These are phyloP conservation scores for Dothistroma pini DNA, from an alignment of 2,329 filamentous ascomycete genomes.

Conservation along the genomic window DNA sequence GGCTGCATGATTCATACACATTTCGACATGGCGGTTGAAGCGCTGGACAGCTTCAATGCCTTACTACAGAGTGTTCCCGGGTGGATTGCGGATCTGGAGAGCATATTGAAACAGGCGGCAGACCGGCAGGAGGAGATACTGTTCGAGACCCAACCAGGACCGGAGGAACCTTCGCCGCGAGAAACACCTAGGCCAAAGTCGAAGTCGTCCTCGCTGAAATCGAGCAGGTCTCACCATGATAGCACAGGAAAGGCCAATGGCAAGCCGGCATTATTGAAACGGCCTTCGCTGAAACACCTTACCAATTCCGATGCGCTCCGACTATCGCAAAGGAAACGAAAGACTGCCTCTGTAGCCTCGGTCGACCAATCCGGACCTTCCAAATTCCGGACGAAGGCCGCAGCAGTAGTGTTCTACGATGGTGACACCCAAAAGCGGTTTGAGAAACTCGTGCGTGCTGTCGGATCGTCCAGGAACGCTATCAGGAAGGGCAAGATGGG, in stretches of 20 bases:
- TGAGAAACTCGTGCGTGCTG: constrained; percentile 75
- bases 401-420: constrained; percentile 91
- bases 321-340: constrained; percentile 40
- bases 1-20: constrained; percentile 5
- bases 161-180: neutral
- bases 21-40: constrained; percentile 31
- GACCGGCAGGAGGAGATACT: constrained; percentile 29
- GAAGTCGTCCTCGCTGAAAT: constrained; percentile 26
- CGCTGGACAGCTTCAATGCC: constrained; percentile 28
- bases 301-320: constrained; percentile 29
- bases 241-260: neutral
- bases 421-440: constrained; percentile 79
- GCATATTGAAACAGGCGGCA: constrained; percentile 25
- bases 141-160: constrained; percentile 22
- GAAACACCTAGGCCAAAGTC: constrained; percentile 9
- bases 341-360: constrained; percentile 42
- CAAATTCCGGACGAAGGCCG: constrained; percentile 66
- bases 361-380: constrained; percentile 41
- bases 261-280: constrained; percentile 11
- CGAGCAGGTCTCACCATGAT: constrained; percentile 13
- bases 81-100: constrained; percentile 34
- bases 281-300: constrained; percentile 26
- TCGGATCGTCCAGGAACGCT: constrained; percentile 75
- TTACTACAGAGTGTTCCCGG: constrained; percentile 30
- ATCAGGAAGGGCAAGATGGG: constrained; percentile 87